Evolutionary conservation across 2,329 filamentous ascomycete species (phyloP).

Genomic region (Periconia macrospinosa): DNA sequence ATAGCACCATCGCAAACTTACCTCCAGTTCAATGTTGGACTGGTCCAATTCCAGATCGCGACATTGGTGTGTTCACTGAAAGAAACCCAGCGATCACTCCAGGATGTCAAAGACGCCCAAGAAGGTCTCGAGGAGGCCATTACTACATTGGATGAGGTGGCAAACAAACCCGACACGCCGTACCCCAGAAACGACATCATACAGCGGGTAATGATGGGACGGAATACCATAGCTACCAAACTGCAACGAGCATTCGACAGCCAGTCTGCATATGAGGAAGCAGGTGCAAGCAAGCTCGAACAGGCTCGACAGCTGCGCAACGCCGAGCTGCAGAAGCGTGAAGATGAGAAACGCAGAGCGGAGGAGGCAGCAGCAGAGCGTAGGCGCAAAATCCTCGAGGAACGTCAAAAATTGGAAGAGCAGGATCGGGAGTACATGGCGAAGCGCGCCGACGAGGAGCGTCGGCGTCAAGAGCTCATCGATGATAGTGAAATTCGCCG

Average conservation of each 20-base stretch:
- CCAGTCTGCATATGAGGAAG: constrained; percentile 89
- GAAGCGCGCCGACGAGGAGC: constrained; percentile 71
- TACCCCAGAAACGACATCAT: constrained; percentile 91
- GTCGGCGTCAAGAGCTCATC: constrained; percentile 58
- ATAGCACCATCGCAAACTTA: constrained; percentile 82
- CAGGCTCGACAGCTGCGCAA: constrained; percentile 80
- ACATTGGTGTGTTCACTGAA: constrained; percentile 73
- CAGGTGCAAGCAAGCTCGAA: constrained; percentile 84
- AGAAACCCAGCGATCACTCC: constrained; percentile 75
- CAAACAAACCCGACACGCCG: constrained; percentile 68
- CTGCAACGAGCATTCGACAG: constrained; percentile 81
- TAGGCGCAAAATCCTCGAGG: constrained; percentile 80
- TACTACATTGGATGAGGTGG: constrained; percentile 63
- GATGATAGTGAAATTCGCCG: constrained; percentile 84
- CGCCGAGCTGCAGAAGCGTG: constrained; percentile 74
- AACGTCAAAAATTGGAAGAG: constrained; percentile 79
- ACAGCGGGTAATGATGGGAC: constrained; percentile 94
- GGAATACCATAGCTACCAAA: constrained; percentile 91
- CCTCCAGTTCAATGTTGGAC: constrained; percentile 97
- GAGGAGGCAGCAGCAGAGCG: constrained; percentile 72
- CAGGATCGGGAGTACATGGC: constrained; percentile 72
- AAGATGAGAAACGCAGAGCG: constrained; percentile 71
- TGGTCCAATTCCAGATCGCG: constrained; percentile 93
- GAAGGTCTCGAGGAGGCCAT: constrained; percentile 86
- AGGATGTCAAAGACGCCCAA: constrained; percentile 78